A percentile compares a stretch with the other conserved stretches of the same genome.
phyloP scores from a whole-genome alignment of 139 green algal species.

The Tetratostichococcus sp. region DNA sequence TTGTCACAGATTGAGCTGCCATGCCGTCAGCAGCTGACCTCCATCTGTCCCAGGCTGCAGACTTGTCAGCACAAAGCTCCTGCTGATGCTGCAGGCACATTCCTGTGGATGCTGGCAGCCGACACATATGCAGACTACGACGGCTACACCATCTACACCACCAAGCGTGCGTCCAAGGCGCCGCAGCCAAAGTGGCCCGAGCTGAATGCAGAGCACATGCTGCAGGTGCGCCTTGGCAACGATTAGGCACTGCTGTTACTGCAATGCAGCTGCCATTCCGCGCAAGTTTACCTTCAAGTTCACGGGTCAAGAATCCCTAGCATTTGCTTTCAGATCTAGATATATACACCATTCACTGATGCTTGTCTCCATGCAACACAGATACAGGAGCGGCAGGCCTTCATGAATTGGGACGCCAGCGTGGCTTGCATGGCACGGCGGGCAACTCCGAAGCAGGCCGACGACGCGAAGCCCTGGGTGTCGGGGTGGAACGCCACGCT shows the following conservation, averaged over 20 bases:
- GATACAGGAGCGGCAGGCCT: not conserved
- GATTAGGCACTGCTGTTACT: too few species aligned
- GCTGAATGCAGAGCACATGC: not conserved
- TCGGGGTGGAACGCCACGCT: too few species aligned
- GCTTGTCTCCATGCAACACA: too few species aligned
- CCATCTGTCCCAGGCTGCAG: too few species aligned
- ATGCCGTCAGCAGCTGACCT: too few species aligned
- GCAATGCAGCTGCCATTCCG: too few species aligned
- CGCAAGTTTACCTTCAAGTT: too few species aligned
- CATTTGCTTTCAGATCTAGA: too few species aligned
- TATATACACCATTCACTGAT: too few species aligned
- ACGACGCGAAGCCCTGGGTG: not conserved
- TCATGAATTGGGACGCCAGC: not conserved
- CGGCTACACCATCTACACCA: slow-evolving; percentile 27
- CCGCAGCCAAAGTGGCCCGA: not conserved
- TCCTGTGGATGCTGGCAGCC: slow-evolving; percentile 34
- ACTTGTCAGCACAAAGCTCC: too few species aligned
- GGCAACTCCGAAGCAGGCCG: not conserved
- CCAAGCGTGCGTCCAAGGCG: not conserved
- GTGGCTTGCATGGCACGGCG: not conserved
- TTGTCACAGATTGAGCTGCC: too few species aligned
- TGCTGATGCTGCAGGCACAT: not conserved
- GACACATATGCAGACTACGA: slow-evolving; percentile 36
- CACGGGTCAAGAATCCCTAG: too few species aligned
- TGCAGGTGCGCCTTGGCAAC: not conserved